Evolutionary conservation across 2,329 filamentous ascomycete genomes (phyloP).

Genomic region (Hymenoscyphus salicellus): DNA sequence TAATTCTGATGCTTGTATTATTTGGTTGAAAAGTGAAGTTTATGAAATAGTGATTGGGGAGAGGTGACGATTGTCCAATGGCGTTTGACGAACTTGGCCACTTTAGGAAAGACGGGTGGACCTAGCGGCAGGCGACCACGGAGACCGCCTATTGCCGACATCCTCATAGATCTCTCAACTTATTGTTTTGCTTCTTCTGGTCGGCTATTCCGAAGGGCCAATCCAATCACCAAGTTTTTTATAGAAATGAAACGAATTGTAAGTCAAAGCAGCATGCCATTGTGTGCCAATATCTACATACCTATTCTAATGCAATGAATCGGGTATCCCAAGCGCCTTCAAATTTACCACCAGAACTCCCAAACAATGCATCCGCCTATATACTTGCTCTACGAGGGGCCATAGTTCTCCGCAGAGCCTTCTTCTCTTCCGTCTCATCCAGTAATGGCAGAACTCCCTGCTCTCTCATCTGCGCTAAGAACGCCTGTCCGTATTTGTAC

Average conservation of each 20-base stretch:
- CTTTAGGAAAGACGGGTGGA: slow-evolving; percentile 5
- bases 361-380: slow-evolving; percentile 35
- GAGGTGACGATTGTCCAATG: background rate
- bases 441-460: slow-evolving; percentile 70
- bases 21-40: slow-evolving; percentile 1
- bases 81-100: background rate
- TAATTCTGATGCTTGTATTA: background rate
- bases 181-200: no score
- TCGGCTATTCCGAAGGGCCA: background rate
- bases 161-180: no score
- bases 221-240: background rate
- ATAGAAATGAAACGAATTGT: background rate
- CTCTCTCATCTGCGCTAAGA: slow-evolving; percentile 70
- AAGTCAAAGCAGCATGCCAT: background rate
- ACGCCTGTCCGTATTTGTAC: slow-evolving; percentile 80
- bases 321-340: slow-evolving; percentile 15
- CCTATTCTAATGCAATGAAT: slow-evolving; percentile 3
- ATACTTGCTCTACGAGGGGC: slow-evolving; percentile 77
- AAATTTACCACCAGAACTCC: slow-evolving; percentile 3
- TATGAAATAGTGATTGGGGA: background rate
- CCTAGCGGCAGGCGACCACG: background rate
- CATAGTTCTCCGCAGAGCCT: slow-evolving; percentile 72
- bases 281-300: slow-evolving; percentile 2
- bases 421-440: slow-evolving; percentile 74
- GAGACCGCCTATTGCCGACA: background rate